These are phyloP conservation scores for Penicillium herquei DNA, from an alignment of 495 filamentous ascomycete genomes.

Conservation along the genomic window DNA sequence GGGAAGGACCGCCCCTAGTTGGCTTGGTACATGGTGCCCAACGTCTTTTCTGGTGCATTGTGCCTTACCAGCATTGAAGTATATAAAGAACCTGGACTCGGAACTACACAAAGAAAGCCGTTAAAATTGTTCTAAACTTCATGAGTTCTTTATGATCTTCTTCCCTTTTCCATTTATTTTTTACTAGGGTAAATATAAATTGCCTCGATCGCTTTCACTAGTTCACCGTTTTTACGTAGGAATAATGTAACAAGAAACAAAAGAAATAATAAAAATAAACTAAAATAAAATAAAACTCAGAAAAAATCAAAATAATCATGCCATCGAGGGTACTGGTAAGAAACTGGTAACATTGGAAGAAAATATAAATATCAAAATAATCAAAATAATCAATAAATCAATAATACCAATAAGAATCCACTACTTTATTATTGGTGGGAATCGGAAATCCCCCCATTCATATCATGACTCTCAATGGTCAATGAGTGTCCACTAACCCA, in stretches of 20 bases:
- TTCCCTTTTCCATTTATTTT: slow-evolving; percentile 5
- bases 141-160: too few species aligned
- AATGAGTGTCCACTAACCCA: too few species aligned
- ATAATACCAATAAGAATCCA: slow-evolving; percentile 9
- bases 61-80: not conserved
- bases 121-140: not conserved
- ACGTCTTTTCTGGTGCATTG: not conserved
- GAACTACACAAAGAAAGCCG: not conserved
- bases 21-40: not conserved
- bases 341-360: not conserved
- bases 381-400: not conserved
- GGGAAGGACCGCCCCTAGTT: slow-evolving; percentile 1
- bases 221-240: not conserved
- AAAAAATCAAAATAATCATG: not conserved
- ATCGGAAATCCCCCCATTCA: too few species aligned
- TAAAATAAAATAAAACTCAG: not conserved
- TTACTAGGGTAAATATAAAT: too few species aligned
- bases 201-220: not conserved
- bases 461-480: too few species aligned
- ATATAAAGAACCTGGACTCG: not conserved
- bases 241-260: slow-evolving; percentile 12
- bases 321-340: too few species aligned
- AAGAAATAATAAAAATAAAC: slow-evolving; percentile 2
- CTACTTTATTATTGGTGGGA: too few species aligned
- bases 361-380: not conserved